Evolutionary conservation across 352 stramenopile genomes (phyloP).

Genomic region (Blastocystis hominis): DNA sequence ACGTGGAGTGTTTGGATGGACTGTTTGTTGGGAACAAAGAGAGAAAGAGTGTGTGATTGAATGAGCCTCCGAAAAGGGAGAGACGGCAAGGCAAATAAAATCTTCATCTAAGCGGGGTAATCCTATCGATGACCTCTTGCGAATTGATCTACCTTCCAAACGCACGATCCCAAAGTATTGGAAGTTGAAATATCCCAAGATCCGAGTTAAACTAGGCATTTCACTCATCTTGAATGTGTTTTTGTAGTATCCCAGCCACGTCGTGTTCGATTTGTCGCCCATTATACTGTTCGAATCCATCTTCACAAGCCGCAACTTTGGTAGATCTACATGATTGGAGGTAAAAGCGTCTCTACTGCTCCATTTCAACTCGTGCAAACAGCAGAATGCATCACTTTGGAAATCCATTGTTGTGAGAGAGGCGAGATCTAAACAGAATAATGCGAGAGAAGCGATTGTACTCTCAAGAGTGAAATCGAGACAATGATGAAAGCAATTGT

Average conservation of each 20-base stretch:
- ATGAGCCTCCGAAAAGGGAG: neutral
- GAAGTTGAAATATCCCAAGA: neutral
- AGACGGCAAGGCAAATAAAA: neutral
- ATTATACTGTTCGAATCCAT: neutral
- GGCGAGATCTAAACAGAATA: neutral
- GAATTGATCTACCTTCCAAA: neutral
- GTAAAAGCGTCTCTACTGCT: neutral
- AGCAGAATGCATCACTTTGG: neutral
- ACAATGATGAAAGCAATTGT: neutral
- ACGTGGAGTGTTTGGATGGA: neutral
- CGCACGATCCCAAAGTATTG: neutral
- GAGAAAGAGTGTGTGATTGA: neutral
- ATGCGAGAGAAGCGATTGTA: neutral
- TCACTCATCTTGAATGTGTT: neutral
- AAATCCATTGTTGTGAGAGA: neutral
- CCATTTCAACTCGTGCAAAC: neutral
- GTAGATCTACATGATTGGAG: neutral
- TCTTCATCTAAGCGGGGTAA: neutral
- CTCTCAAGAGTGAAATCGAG: neutral
- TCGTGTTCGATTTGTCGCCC: neutral
- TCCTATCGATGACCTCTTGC: neutral
- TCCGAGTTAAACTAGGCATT: neutral
- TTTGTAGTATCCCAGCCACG: neutral
- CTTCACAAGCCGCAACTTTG: neutral
- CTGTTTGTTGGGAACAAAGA: neutral